Evolutionary conservation across 768 basidiomycete species (phyloP), one percentile per base, ranked within the genome.

Genomic region (Boletus eberwhitei): DNA sequence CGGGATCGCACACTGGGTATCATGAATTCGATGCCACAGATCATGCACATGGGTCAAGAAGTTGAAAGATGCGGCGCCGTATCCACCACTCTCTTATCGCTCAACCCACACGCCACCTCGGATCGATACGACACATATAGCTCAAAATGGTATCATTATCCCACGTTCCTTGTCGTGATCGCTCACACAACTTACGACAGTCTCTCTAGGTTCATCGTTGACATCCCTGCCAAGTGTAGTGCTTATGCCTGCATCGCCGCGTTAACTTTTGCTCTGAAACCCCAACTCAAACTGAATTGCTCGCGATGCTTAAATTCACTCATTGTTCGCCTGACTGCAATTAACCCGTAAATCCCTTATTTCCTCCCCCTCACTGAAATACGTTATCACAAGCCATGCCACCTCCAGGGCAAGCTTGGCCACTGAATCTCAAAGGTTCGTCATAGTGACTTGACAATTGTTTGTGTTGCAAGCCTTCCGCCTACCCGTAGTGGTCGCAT

Each of bases 41-140:
- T 61, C 58, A 49, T 26, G 24, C 24, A 26, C 24, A 26, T 65
- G 63, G 57, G 53, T 57, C 60, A 59, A 62, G 50, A 54, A 48
- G 34, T 26, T 19, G 42, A 53, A 54, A 35, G 29, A 39, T 35
- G 19, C 5, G 8, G 45, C 35, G 7, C 12, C 19, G 50, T 48
- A n/a, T 50, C 32, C 53, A 51, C 50, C 17, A 29, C 43, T n/a
- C 17, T 58, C 58, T 68, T 68, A 68, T 67, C 65, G 16, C 43
- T 57, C 50, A 38, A 58, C 29, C 29, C 8, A 3, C 31, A n/a
- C 35, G 35, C 21, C 32, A 56, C 16, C 41, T 62, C 65, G 66
- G 66, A 66, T 66, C 66, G 65, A 66, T 68, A 50, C 65, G 63
- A 63, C 14, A 17, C 12, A 5, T 39, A 39, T 5, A 31, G 5